Percentiles rank a stretch among this genome's conserved stretches.
Conservation (phyloP, 2,329 filamentous ascomycete genomes). For the Tricladium varicosporioides region DNA sequence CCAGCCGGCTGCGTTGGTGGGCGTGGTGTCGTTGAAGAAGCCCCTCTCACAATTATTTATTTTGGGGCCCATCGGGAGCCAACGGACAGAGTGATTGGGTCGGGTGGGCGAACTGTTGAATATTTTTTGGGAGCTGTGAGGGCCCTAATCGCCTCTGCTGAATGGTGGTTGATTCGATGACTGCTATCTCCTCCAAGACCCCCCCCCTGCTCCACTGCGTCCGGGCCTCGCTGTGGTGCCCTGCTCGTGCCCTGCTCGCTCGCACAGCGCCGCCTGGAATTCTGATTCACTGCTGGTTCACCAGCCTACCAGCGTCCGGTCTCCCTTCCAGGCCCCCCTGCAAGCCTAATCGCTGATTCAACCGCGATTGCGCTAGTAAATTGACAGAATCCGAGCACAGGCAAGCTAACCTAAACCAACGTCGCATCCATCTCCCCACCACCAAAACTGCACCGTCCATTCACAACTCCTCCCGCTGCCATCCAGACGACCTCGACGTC, state of each 20-base stretch:
- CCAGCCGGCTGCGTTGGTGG: not conserved
- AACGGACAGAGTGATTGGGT: not conserved
- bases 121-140: not conserved
- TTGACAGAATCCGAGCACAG: slow-evolving; percentile 10
- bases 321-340: not conserved
- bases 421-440: not conserved
- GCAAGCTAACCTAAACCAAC: not conserved
- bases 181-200: not conserved
- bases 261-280: not conserved
- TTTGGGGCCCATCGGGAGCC: slow-evolving; percentile 5
- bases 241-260: not conserved
- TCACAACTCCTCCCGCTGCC: not conserved
- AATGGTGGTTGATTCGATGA: not conserved
- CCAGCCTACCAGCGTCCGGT: not conserved
- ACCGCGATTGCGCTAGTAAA: slow-evolving; percentile 11
- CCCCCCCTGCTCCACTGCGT: not conserved
- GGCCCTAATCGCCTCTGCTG: not conserved
- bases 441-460: not conserved
- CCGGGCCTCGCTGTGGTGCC: not conserved
- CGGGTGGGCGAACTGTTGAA: slow-evolving; percentile 8
- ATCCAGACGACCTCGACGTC: slow-evolving; percentile 2
- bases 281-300: not conserved
- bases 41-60: not conserved
- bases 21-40: not conserved
- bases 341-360: slow-evolving; percentile 1